Conservation (phyloP, 192 early-diverging fungal species). For the Neocallimastix lanati region DNA sequence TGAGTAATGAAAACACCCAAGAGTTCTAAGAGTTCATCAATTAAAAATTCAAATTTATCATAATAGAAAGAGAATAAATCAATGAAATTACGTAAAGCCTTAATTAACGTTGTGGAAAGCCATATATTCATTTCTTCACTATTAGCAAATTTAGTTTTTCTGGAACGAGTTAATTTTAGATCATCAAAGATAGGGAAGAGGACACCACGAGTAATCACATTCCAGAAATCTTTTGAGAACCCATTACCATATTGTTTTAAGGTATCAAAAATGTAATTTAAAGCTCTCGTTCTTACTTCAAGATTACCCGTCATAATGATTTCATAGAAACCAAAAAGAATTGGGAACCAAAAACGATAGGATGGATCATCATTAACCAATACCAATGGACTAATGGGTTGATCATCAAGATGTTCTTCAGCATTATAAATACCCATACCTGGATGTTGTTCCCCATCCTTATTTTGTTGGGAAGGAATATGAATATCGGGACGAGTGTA, state of each 20-base stretch:
- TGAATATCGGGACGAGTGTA: constrained; percentile 31
- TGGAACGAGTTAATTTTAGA: constrained; percentile 29
- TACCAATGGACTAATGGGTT: neutral
- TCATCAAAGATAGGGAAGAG: constrained; percentile 86
- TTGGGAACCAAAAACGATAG: constrained; percentile 58
- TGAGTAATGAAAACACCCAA: constrained; percentile 74
- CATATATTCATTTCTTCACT: constrained; percentile 79
- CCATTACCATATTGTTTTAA: constrained; percentile 51
- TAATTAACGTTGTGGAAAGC: constrained; percentile 86
- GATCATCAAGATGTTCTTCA: neutral
- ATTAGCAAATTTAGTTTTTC: constrained; percentile 42
- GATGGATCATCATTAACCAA: constrained; percentile 24
- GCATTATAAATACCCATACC: neutral
- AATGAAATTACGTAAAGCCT: constrained; percentile 72
- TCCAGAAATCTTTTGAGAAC: constrained; percentile 66
- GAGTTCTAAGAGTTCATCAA: constrained; percentile 60
- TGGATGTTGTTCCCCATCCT: neutral
- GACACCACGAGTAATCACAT: constrained; percentile 56
- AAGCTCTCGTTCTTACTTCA: constrained; percentile 71
- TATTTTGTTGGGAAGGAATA: constrained; percentile 22
- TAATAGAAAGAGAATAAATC: constrained; percentile 68
- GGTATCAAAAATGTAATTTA: constrained; percentile 72
- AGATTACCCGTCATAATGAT: constrained; percentile 81
- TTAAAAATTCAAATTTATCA: constrained; percentile 48
- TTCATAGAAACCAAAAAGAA: constrained; percentile 73